phyloP scores from a whole-genome alignment of 108 stramenopile species.

The Ochromonas danica region DNA sequence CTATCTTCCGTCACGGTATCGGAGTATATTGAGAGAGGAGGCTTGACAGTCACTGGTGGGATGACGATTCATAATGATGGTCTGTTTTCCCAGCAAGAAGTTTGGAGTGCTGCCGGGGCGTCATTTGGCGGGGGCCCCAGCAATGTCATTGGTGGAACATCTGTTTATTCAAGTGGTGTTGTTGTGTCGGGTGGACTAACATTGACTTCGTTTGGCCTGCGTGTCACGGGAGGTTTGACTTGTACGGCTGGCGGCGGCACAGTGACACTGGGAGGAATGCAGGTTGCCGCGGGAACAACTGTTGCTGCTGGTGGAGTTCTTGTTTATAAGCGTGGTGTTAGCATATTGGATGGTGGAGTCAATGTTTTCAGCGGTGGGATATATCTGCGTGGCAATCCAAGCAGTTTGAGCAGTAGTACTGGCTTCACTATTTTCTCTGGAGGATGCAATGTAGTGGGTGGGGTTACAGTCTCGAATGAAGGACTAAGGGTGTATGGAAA shows the following conservation, averaged over 20 bases:
- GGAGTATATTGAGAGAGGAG: neutral
- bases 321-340: too few relatives aligned
- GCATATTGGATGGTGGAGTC: too few relatives aligned
- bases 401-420: neutral
- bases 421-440: neutral
- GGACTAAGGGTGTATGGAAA: too few relatives aligned
- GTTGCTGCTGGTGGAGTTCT: neutral
- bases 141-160: too few relatives aligned
- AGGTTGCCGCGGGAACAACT: neutral
- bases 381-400: neutral
- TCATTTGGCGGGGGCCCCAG: neutral
- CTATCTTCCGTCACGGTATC: too few relatives aligned
- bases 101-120: too few relatives aligned
- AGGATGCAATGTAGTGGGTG: neutral
- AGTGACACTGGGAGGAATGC: neutral
- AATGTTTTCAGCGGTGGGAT: constrained; percentile 20
- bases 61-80: neutral
- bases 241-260: neutral
- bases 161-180: too few relatives aligned
- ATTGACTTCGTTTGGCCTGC: constrained; percentile 4
- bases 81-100: neutral
- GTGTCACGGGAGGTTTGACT: neutral
- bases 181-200: constrained; percentile 15
- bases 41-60: neutral
- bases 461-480: neutral